Conservation (phyloP, 192 early-diverging fungal species). For the Cladochytrium replicatum region DNA sequence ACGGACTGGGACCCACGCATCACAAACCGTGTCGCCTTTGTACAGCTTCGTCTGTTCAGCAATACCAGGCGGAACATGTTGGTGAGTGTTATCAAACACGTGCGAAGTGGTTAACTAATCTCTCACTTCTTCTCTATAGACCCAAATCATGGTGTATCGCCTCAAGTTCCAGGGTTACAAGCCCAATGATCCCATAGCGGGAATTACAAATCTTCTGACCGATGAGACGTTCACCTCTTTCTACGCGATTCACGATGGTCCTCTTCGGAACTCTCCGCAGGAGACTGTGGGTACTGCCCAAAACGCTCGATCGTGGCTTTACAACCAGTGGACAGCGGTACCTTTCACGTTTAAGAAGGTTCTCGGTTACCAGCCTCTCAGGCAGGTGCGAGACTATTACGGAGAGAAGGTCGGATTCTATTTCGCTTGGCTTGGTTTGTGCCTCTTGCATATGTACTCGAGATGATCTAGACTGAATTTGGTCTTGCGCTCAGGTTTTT, state of each 20-base stretch:
- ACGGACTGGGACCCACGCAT: not conserved
- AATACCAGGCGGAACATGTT: conserved; percentile 19
- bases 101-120: too few relatives aligned
- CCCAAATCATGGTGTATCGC: conserved; percentile 11
- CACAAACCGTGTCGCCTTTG: not conserved
- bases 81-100: too few relatives aligned
- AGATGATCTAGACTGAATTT: too few relatives aligned
- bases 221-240: conserved; percentile 29
- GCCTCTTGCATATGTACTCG: too few relatives aligned
- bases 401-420: conserved; percentile 62
- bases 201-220: conserved; percentile 31
- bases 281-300: not conserved
- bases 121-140: conserved; percentile 1
- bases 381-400: conserved; percentile 40
- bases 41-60: conserved; percentile 20
- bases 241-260: conserved; percentile 52
- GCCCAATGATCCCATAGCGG: conserved; percentile 7
- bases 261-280: conserved; percentile 6
- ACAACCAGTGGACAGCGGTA: conserved; percentile 27
- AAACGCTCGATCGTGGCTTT: conserved; percentile 35
- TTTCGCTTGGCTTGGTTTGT: conserved; percentile 52
- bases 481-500: conserved; percentile 27
- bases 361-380: conserved; percentile 23
- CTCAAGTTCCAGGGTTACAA: conserved; percentile 1
- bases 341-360: not conserved